Base-by-base conservation (phyloP, 805 yeast genomes). In the Saccharomyces eubayanus region DNA sequence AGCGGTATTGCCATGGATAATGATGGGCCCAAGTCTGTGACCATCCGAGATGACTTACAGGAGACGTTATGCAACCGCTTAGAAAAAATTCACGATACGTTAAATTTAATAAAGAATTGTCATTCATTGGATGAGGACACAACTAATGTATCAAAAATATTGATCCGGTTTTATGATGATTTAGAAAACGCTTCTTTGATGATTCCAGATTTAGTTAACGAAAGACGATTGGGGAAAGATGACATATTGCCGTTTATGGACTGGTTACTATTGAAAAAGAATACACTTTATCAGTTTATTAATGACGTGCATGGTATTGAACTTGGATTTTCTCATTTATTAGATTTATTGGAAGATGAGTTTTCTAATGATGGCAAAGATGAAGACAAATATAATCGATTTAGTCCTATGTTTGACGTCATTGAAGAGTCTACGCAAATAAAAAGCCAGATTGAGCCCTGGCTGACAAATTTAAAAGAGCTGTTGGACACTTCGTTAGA, bases 401-500 rank as follows among this genome's bases (percentile, higher is more conserved):
- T 36, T 36, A 36, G 43, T 16, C 29, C 49, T 4, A 48, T 72
- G 40, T 59, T 72, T 30, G 72, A 72, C 50, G 50, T 56, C 48
- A 65, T 68, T 16, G 76, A 67, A 59, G 62, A 55, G 12, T 63
- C 66, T 49, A 72, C 70, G 55, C 75, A 66, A 60, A 59, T 58
- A 9, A 57, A 60, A 47, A 56, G 55, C 30, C 49, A 57, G 11
- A 62, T 73, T 24, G 67, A 69, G 52, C 65, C 64, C 14, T 52
- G 62, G 47, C 51, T 71, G 14, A 51, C 62, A 1, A 57, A 62
- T 0, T 63, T 69, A 49, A 73, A 74, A 59, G 55, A 63, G 27
- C 61, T 64, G 41, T 61, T 77, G 5, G 79, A 74, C 52, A 64
- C 76, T 3, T 67, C 76, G 1, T 63, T 70, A 12, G 80, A 77